These are phyloP conservation scores for Cladophialophora carrionii DNA, from an alignment of 2,329 filamentous ascomycete genomes.

Conservation along the genomic window DNA sequence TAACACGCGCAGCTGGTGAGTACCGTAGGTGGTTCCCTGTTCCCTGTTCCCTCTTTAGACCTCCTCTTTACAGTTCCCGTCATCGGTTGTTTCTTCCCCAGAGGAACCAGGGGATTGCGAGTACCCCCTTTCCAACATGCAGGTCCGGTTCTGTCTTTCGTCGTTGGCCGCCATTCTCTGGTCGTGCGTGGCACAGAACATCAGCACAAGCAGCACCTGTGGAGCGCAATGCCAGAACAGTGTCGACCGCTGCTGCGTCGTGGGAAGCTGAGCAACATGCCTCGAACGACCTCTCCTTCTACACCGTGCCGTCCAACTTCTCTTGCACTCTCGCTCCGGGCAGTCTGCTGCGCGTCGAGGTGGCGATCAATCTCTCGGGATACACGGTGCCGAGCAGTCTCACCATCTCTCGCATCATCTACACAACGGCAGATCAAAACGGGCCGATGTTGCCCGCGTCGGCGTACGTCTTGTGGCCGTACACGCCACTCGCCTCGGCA, in stretches of 20 bases:
- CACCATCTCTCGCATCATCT: slow-evolving; percentile 55
- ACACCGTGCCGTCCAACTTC: slow-evolving; percentile 41
- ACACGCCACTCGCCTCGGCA: slow-evolving; percentile 35
- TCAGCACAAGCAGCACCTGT: slow-evolving; percentile 1
- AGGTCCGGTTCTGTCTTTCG: not conserved
- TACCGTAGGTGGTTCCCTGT: not conserved
- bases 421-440: slow-evolving; percentile 52
- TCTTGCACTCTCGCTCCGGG: slow-evolving; percentile 41
- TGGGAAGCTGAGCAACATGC: slow-evolving; percentile 40
- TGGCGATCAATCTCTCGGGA: slow-evolving; percentile 41
- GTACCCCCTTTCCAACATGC: not conserved
- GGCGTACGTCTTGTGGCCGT: slow-evolving; percentile 58
- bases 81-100: not conserved
- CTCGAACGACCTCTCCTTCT: slow-evolving; percentile 48
- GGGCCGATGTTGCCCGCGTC: slow-evolving; percentile 54
- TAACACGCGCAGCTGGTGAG: not conserved
- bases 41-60: no score
- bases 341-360: slow-evolving; percentile 48
- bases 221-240: slow-evolving; percentile 1
- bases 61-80: not conserved
- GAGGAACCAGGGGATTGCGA: not conserved
- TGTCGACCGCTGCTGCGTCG: slow-evolving; percentile 6
- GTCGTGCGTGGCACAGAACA: not conserved
- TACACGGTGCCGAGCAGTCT: slow-evolving; percentile 51
- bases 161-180: not conserved